phyloP scores from a whole-genome alignment of 2,329 filamentous ascomycete species.

The Erysiphe neolycopersici region DNA sequence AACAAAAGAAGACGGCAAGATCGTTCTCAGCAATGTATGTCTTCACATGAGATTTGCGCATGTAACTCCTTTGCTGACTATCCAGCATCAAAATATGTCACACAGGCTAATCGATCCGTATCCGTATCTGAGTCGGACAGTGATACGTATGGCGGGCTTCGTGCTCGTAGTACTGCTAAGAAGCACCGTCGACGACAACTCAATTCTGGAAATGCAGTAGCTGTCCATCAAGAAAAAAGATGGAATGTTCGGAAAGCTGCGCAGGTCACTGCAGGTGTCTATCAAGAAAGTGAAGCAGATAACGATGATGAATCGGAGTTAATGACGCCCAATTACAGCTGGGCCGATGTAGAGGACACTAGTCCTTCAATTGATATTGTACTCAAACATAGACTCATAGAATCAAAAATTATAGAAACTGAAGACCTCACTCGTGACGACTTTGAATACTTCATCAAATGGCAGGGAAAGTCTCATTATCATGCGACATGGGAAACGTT shows the following conservation, averaged over 20 bases:
- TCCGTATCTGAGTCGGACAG: conserved; percentile 43
- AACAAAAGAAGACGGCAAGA: conserved; percentile 43
- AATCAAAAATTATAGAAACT: conserved; percentile 30
- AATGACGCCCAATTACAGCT: conserved; percentile 37
- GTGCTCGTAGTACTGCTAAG: conserved; percentile 41
- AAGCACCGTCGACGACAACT: conserved; percentile 53
- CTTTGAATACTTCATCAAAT: conserved; percentile 86
- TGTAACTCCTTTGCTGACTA: not conserved
- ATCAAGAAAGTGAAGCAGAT: conserved; percentile 40
- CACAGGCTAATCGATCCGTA: conserved; percentile 25
- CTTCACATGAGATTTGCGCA: conserved; percentile 1
- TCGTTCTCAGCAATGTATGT: conserved; percentile 34
- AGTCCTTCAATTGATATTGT: conserved; percentile 75
- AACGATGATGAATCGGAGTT: conserved; percentile 36
- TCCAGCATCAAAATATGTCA: conserved; percentile 32
- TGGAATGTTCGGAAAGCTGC: conserved; percentile 75
- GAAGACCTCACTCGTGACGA: conserved; percentile 37
- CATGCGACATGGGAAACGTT: conserved; percentile 88
- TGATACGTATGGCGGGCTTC: conserved; percentile 52
- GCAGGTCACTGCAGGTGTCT: conserved; percentile 34
- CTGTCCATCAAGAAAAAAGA: conserved; percentile 53
- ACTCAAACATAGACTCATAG: conserved; percentile 58
- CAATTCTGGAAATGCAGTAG: conserved; percentile 35
- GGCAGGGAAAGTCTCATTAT: conserved; percentile 84
- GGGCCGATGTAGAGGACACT: conserved; percentile 45